A percentile compares a stretch with the other conserved stretches of the same genome.
Conservation (phyloP, 805 yeast genomes). For the Cyberlindnera petersonii region DNA sequence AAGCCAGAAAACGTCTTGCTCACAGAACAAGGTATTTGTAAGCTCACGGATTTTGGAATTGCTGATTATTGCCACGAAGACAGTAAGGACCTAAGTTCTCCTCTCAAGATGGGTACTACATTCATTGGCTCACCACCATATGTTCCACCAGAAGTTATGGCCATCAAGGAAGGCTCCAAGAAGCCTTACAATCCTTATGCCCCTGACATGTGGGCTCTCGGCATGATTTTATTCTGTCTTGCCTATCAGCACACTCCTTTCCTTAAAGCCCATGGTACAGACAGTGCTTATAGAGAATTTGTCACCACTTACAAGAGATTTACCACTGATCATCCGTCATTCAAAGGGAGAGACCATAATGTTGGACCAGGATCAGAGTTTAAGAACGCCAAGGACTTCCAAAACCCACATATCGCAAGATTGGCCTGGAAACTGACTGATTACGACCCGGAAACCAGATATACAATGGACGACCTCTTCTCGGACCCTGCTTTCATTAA, state of each 20-base stretch:
- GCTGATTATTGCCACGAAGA: slow-evolving; percentile 58
- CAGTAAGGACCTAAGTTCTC: slow-evolving; percentile 46
- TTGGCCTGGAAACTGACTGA: slow-evolving; percentile 73
- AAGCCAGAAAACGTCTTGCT: slow-evolving; percentile 71
- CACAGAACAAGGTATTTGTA: slow-evolving; percentile 56
- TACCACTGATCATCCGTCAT: slow-evolving; percentile 40
- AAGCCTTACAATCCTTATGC: slow-evolving; percentile 55
- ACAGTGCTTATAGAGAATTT: slow-evolving; percentile 55
- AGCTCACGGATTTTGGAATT: slow-evolving; percentile 75
- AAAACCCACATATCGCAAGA: slow-evolving; percentile 58
- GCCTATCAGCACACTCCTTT: slow-evolving; percentile 61
- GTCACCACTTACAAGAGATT: slow-evolving; percentile 42
- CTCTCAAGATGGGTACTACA: slow-evolving; percentile 34
- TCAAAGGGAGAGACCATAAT: slow-evolving; percentile 42
- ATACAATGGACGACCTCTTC: slow-evolving; percentile 49
- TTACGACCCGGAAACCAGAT: slow-evolving; percentile 52
- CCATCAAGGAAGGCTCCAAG: slow-evolving; percentile 36
- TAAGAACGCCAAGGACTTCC: slow-evolving; percentile 60
- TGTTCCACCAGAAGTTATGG: slow-evolving; percentile 73
- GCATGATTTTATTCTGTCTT: slow-evolving; percentile 60
- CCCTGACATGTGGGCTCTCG: slow-evolving; percentile 73
- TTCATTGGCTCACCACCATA: slow-evolving; percentile 80
- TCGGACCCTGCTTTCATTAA: slow-evolving; percentile 60
- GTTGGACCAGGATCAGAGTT: slow-evolving; percentile 72
- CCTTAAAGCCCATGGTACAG: slow-evolving; percentile 42